A percentile compares a stretch with the other conserved stretches of the same genome.
These are phyloP conservation scores for Penicillium robsamsonii DNA, from an alignment of 495 filamentous ascomycete species.

Conservation along the genomic window DNA sequence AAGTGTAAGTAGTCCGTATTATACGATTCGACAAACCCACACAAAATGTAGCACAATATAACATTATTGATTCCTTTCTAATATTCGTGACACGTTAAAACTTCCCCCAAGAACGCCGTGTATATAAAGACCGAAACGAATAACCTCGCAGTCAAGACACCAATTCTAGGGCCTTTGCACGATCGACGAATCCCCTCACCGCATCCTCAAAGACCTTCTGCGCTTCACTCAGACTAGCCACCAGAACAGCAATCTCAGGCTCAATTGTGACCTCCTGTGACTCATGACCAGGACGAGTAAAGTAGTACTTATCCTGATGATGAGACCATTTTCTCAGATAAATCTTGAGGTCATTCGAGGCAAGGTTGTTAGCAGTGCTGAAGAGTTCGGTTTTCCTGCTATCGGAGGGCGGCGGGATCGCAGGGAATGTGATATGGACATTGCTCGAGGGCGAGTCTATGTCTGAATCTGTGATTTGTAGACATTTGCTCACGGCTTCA, in stretches of 20 bases:
- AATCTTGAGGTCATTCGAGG: slow-evolving; percentile 35
- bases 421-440: slow-evolving; percentile 1
- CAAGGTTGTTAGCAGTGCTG: slow-evolving; percentile 23
- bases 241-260: slow-evolving; percentile 16
- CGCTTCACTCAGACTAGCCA: slow-evolving; percentile 23
- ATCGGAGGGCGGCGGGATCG: not conserved
- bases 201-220: slow-evolving; percentile 22
- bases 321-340: slow-evolving; percentile 41
- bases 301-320: slow-evolving; percentile 42
- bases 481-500: slow-evolving; percentile 22
- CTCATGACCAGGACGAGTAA: slow-evolving; percentile 37
- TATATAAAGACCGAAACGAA: not conserved
- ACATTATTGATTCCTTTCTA: not conserved
- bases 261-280: slow-evolving; percentile 36
- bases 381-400: not conserved
- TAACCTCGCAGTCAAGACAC: slow-evolving; percentile 8
- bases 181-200: slow-evolving; percentile 18
- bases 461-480: not conserved
- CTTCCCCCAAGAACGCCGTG: not conserved
- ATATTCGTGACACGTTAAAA: slow-evolving; percentile 1
- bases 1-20: too few relatives aligned
- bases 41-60: not conserved
- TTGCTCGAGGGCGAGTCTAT: not conserved
- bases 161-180: slow-evolving; percentile 22
- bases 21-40: too few relatives aligned